A percentile compares a stretch with the other conserved stretches of the same genome.
Evolutionary conservation across 2,329 filamentous ascomycete genomes (phyloP).

Genomic region (Pseudogymnoascus sp.): DNA sequence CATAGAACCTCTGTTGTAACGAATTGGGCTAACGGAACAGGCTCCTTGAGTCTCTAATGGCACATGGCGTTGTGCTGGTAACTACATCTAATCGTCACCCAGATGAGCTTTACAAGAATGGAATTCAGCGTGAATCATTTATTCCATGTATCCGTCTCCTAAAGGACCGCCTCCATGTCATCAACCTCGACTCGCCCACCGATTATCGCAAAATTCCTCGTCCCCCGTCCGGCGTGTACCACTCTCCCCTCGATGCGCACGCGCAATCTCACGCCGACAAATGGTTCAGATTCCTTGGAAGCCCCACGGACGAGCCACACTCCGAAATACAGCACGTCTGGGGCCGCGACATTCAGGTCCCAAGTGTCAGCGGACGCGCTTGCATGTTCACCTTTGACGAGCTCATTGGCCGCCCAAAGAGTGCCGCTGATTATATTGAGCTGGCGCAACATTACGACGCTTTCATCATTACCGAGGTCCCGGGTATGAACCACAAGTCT

Average conservation of each 20-base stretch:
- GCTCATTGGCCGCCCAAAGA: slow-evolving; percentile 78
- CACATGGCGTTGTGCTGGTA: slow-evolving; percentile 90
- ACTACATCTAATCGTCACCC: slow-evolving; percentile 97
- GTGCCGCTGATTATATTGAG: slow-evolving; percentile 92
- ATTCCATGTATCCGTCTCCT: slow-evolving; percentile 91
- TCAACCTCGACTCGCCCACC: slow-evolving; percentile 89
- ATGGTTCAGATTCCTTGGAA: slow-evolving; percentile 92
- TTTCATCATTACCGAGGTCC: slow-evolving; percentile 85
- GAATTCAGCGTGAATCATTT: slow-evolving; percentile 91
- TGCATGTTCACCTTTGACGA: slow-evolving; percentile 91
- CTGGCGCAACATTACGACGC: slow-evolving; percentile 82
- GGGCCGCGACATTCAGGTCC: slow-evolving; percentile 84
- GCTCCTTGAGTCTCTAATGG: slow-evolving; percentile 84
- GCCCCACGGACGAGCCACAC: slow-evolving; percentile 68
- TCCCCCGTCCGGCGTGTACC: slow-evolving; percentile 87
- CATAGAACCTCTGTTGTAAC: neutral
- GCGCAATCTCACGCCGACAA: slow-evolving; percentile 77
- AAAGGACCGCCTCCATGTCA: slow-evolving; percentile 72
- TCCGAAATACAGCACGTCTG: slow-evolving; percentile 75
- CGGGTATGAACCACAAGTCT: slow-evolving; percentile 79
- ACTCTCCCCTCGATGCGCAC: slow-evolving; percentile 72
- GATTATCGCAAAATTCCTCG: slow-evolving; percentile 97
- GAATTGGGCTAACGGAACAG: slow-evolving; percentile 30
- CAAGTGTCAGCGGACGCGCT: slow-evolving; percentile 75
- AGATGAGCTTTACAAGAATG: slow-evolving; percentile 94